These are phyloP conservation scores for Davidsoniella virescens DNA, from an alignment of 2,329 filamentous ascomycete species.

Conservation along the genomic window DNA sequence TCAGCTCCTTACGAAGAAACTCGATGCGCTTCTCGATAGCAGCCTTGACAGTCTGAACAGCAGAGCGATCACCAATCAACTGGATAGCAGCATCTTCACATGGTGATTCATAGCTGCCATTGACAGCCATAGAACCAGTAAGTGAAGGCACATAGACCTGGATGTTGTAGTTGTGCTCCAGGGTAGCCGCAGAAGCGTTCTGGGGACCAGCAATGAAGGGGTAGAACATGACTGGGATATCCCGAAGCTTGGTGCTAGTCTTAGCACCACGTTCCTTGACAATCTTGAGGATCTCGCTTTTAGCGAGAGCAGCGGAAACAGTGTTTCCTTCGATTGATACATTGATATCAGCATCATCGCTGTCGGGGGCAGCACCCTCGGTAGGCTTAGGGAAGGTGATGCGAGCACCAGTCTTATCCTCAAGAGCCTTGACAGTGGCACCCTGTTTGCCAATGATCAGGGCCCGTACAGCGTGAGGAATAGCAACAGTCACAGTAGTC, in stretches of 20 bases:
- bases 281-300: conserved; percentile 71
- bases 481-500: conserved; percentile 13
- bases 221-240: conserved; percentile 82
- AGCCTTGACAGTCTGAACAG: conserved; percentile 63
- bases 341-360: conserved; percentile 63
- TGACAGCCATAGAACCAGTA: conserved; percentile 36
- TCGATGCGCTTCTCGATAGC: conserved; percentile 67
- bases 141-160: conserved; percentile 59
- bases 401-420: conserved; percentile 74
- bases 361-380: conserved; percentile 35
- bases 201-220: conserved; percentile 80
- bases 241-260: conserved; percentile 64
- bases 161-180: conserved; percentile 65
- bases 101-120: too few species aligned
- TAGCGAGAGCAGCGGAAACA: conserved; percentile 69
- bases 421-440: conserved; percentile 74
- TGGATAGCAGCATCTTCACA: conserved; percentile 53
- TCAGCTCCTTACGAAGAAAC: conserved; percentile 59
- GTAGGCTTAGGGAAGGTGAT: conserved; percentile 80
- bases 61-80: conserved; percentile 69
- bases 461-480: conserved; percentile 52
- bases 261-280: conserved; percentile 73
- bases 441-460: conserved; percentile 91
- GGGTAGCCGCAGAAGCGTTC: conserved; percentile 47
- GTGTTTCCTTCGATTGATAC: conserved; percentile 84